These are phyloP conservation scores for Alternaria viburni DNA, from an alignment of 2,329 filamentous ascomycete genomes.

Conservation along the genomic window DNA sequence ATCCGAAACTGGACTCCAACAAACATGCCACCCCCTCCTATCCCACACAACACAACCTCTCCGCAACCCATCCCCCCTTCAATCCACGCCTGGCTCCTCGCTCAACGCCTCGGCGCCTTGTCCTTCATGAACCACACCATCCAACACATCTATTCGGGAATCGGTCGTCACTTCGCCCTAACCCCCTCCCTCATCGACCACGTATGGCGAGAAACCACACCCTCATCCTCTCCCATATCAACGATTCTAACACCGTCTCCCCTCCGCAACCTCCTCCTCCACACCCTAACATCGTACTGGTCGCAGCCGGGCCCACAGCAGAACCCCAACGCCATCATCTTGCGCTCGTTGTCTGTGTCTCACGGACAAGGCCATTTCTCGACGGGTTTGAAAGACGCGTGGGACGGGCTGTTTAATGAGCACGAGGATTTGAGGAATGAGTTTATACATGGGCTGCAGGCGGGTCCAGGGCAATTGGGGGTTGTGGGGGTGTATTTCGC, in stretches of 20 bases:
- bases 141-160: conserved; percentile 8
- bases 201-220: conserved; percentile 12
- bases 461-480: not conserved
- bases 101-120: conserved; percentile 8
- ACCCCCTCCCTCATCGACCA: conserved; percentile 15
- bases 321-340: not conserved
- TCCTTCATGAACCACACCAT: conserved; percentile 26
- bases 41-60: not conserved
- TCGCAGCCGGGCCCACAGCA: not conserved
- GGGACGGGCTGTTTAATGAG: conserved; percentile 17
- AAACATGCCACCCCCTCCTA: not conserved
- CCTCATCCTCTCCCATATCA: not conserved
- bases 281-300: conserved; percentile 18
- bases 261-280: conserved; percentile 18
- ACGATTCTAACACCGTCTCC: not conserved
- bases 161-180: conserved; percentile 18
- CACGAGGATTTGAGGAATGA: conserved; percentile 13
- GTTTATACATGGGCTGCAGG: conserved; percentile 23
- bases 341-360: not conserved
- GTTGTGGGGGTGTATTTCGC: conserved; percentile 9
- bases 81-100: conserved; percentile 26
- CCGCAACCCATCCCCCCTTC: conserved; percentile 3
- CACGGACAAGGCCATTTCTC: not conserved
- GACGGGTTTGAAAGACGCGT: not conserved
- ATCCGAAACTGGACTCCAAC: no score